Evolutionary conservation across 768 basidiomycete genomes (phyloP).

Genomic region (Clitopilus passeckerianus): DNA sequence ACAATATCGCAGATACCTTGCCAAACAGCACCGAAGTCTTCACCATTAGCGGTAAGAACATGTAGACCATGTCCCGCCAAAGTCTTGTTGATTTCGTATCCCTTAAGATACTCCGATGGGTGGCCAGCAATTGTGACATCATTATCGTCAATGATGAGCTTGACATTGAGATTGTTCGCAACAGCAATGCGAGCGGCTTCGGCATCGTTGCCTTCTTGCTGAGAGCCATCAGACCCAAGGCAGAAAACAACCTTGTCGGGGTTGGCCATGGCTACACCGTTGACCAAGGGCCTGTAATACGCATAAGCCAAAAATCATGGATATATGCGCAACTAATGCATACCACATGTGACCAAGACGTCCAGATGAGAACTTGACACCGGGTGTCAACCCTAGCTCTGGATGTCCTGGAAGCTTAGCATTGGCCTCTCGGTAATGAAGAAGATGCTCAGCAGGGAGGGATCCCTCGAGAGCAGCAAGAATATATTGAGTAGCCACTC

Average conservation of each 20-base stretch:
- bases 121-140: slow-evolving; percentile 92
- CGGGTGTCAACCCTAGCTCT: slow-evolving; percentile 86
- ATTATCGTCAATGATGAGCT: slow-evolving; percentile 86
- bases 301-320: slow-evolving; percentile 3
- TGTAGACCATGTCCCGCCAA: slow-evolving; percentile 80
- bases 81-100: slow-evolving; percentile 67
- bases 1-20: slow-evolving; percentile 52
- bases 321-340: slow-evolving; percentile 8
- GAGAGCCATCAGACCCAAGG: slow-evolving; percentile 86
- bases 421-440: slow-evolving; percentile 83
- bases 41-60: slow-evolving; percentile 69
- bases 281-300: slow-evolving; percentile 59
- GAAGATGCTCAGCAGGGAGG: slow-evolving; percentile 67
- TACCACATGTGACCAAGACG: slow-evolving; percentile 88
- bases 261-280: slow-evolving; percentile 80
- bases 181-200: slow-evolving; percentile 87
- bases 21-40: slow-evolving; percentile 80
- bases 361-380: slow-evolving; percentile 91
- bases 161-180: slow-evolving; percentile 78
- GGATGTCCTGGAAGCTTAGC: slow-evolving; percentile 88
- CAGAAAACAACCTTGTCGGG: slow-evolving; percentile 73
- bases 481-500: slow-evolving; percentile 87
- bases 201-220: slow-evolving; percentile 89
- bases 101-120: slow-evolving; percentile 81
- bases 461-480: slow-evolving; percentile 73